Conservation (phyloP, 2,329 filamentous ascomycete genomes). For the Diplodia corticola region DNA sequence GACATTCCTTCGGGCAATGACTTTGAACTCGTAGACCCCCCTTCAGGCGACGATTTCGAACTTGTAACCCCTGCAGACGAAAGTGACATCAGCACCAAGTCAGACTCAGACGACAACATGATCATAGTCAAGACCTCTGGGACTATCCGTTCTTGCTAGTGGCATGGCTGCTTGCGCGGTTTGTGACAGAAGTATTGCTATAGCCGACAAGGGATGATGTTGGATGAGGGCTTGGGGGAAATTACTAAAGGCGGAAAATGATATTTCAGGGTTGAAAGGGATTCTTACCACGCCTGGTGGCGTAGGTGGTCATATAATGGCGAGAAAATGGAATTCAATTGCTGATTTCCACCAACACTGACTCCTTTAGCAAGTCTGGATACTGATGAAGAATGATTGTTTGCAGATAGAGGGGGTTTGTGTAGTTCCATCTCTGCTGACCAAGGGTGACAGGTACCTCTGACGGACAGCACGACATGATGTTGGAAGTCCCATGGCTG, state of each 20-base stretch:
- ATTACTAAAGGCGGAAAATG: background rate
- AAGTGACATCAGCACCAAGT: background rate
- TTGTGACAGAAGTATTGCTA: background rate
- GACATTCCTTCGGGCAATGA: no score
- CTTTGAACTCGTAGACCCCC: no score
- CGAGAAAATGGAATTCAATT: background rate
- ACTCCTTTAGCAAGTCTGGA: background rate
- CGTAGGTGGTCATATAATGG: background rate
- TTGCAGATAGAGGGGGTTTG: no score
- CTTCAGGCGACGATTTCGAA: no score
- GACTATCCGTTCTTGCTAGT: background rate
- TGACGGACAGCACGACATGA: background rate
- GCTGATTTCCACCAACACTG: background rate
- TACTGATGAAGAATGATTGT: background rate
- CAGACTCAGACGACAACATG: background rate
- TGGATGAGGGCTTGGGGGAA: background rate
- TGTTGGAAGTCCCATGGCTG: background rate
- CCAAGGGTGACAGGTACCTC: background rate
- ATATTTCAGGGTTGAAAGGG: background rate
- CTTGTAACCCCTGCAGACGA: background rate
- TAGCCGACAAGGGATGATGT: background rate
- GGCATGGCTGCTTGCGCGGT: background rate
- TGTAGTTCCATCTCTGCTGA: no score
- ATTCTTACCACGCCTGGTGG: background rate
- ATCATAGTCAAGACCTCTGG: background rate